phyloP scores from a whole-genome alignment of 169 alveolate genomes.

The Plasmodium falciparum region DNA sequence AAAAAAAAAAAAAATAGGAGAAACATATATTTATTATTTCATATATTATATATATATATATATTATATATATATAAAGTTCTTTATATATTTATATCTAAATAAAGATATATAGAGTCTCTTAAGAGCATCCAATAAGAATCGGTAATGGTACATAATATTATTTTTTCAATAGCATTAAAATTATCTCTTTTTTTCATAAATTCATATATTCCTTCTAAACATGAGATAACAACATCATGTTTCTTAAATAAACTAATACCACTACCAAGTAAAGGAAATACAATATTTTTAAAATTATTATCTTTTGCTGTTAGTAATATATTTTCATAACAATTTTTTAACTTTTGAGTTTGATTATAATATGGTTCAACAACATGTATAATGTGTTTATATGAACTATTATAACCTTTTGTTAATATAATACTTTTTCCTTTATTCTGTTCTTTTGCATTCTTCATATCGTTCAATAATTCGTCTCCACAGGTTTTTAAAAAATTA shows the following conservation, averaged over 20 bases:
- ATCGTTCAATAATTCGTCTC: constrained; percentile 41
- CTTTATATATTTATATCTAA: constrained; percentile 18
- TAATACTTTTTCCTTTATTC: constrained; percentile 44
- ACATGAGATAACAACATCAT: constrained; percentile 70
- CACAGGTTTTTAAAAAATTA: constrained; percentile 75
- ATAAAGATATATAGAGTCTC: constrained; percentile 61
- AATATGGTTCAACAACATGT: constrained; percentile 73
- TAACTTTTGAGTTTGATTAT: constrained; percentile 58
- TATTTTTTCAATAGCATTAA: constrained; percentile 63
- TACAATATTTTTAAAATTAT: constrained; percentile 56
- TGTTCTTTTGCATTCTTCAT: constrained; percentile 39
- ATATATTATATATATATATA: too few species aligned
- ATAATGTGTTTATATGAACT: constrained; percentile 72
- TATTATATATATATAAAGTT: not conserved
- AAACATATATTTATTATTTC: too few species aligned
- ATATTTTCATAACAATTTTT: constrained; percentile 58
- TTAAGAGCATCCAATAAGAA: constrained; percentile 70
- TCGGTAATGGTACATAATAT: constrained; percentile 55
- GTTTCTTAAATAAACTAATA: constrained; percentile 69
- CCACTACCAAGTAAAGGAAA: constrained; percentile 77
- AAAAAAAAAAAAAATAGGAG: too few species aligned
- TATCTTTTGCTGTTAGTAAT: constrained; percentile 46
- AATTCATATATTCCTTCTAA: constrained; percentile 76
- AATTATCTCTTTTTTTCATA: constrained; percentile 48
- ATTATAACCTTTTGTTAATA: constrained; percentile 71